Conservation (phyloP, 768 basidiomycete genomes). For the Lentinus tigrinus region DNA sequence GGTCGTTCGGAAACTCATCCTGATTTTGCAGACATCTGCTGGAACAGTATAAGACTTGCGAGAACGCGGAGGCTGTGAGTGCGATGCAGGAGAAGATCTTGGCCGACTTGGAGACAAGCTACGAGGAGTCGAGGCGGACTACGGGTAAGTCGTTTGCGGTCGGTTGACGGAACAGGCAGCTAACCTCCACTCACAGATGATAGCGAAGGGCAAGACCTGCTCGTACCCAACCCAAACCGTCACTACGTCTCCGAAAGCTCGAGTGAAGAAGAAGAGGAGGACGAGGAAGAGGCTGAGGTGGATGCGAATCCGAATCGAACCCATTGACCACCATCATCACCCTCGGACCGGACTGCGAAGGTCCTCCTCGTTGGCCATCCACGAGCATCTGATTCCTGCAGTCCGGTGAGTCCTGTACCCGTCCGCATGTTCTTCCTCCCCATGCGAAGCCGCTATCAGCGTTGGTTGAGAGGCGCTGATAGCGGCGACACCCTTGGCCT, state of each 20-base stretch:
- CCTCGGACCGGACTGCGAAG: too few relatives aligned
- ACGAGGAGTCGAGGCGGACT: constrained; percentile 52
- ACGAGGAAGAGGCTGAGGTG: not conserved
- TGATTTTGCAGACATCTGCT: constrained; percentile 36
- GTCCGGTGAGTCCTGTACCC: too few relatives aligned
- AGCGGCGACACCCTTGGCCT: too few relatives aligned
- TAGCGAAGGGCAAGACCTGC: constrained; percentile 53
- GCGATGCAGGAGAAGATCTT: constrained; percentile 68
- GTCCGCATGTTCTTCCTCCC: too few relatives aligned
- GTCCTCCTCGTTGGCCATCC: not conserved
- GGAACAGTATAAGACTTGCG: constrained; percentile 74
- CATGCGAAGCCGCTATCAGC: too few relatives aligned
- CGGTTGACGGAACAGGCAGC: not conserved
- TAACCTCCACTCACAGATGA: constrained; percentile 17
- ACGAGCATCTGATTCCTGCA: too few relatives aligned
- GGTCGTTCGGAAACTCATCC: not conserved
- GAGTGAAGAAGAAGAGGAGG: constrained; percentile 6
- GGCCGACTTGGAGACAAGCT: constrained; percentile 62
- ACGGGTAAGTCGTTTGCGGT: constrained; percentile 37
- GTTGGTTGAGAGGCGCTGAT: too few relatives aligned
- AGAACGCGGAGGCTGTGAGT: constrained; percentile 54
- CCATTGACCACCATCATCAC: too few relatives aligned
- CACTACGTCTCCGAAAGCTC: constrained; percentile 11
- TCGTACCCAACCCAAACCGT: constrained; percentile 73
- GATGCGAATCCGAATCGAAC: not conserved